Base-by-base conservation (phyloP, 345 rosid species). In the Camelina neglecta region DNA sequence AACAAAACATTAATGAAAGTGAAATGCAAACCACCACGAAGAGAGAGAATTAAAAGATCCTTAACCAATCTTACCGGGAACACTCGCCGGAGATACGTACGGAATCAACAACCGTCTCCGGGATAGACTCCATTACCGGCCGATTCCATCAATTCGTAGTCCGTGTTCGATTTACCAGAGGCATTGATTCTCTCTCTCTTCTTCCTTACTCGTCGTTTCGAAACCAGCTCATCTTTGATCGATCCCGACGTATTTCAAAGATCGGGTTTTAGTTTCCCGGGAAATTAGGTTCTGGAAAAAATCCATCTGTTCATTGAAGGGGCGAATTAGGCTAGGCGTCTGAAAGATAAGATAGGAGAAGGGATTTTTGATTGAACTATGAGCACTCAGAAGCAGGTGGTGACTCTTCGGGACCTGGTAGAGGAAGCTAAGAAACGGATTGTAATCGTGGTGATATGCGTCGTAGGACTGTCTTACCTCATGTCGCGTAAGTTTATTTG, bases 391-490 rank as follows among this genome's bases (percentile, higher is more conserved):
- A 86, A 82, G 85, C 92, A 79, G 83, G 91, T 82, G 80, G 90
- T 85, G 71, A 75, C 81, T 13, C 76, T 83, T 44, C 84, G 88
- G 33, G 98, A 96, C 86, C 71, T 96, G 77, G 89, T 90, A 54
- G 99, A 96, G 81, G 99, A 96, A 80, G 98, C 90, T 50, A 93
- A 93, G 89, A 96, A 93, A 84, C 85, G 99, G 78, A 81, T 87
- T 63, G 97, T 93, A 59, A 73, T 96, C 73, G 77, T 96, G 84
- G 90, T 76, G 50, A 84, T 96, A 67, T 96, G 96, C 82, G 93
- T 93, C 65, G 82, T 91, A 47, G 98, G 99, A 74, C 87, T 96
- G 56, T 96, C 99, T 2, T 93, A 93, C 77, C 80, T 96, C 73
- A 84, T 96, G 93, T 93, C 97, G 1, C 71, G 99, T 96, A 82